Base-by-base conservation (phyloP, 1,284 basidiomycete species). In the Xanthoconium separans region DNA sequence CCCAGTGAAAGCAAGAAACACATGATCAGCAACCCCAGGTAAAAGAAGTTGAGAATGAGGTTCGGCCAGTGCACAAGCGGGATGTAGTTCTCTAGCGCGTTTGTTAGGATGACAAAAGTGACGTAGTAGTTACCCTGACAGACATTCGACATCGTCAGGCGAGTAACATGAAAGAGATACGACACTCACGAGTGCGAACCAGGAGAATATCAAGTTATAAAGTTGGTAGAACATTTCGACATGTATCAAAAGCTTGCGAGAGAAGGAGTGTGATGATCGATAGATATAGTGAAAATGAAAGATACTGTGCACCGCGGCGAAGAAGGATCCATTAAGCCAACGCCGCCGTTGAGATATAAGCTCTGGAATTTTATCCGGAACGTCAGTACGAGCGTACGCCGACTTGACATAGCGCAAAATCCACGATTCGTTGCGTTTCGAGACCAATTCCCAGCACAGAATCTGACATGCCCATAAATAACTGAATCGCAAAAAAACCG, bases 301-400 rank as follows among this genome's bases (percentile, higher is more conserved):
- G 3, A 87, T 89, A 54, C 87, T 87, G 74, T 98, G 93, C 39
- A 95, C 84, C 0, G 92, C 93, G 3, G 95, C 95, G 68, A 96
- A 96, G 82, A 98, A 98, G 7, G 93, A 95, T 6, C 96, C 96
- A 68, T 98, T 99, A 36, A 98, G 80, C 95, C 96, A 97, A 48
- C 94, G 86, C 51, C 95, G 82, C 52, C 95, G 87, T 69, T 97
- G 95, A 1, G 91, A 93, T 62, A 97, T 93, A 51, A 97, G 74
- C 69, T 96, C 94, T 0, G 94, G 89, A 5, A 87, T 85, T 68
- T 87, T 83, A 65, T 95, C 93, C 0, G 93, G 92, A 3, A 94
- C 93, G 70, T 95, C 94, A 3, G 94, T 96, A 16, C 91, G 81
- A 3, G 89, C 93, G 62, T 90, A 92, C 2, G 94, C 93, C 2